A percentile compares a stretch with the other conserved stretches of the same genome.
Conservation (phyloP, 345 rosid genomes). For the Lagerstroemia speciosa region DNA sequence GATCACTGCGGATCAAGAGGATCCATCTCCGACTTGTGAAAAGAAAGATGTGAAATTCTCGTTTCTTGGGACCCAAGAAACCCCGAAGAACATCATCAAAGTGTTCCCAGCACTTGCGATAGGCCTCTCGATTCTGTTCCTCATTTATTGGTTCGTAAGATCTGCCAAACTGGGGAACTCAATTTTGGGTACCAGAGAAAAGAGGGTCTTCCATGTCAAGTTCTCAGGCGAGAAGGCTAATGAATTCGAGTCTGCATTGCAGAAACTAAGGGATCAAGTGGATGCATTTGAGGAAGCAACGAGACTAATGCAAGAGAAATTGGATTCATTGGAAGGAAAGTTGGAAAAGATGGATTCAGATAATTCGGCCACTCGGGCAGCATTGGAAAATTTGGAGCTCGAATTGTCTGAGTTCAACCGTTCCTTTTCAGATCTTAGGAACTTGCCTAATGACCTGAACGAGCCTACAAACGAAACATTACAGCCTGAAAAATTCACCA, state of each 20-base stretch:
- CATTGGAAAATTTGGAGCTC: neutral
- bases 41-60: neutral
- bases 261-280: constrained; percentile 3
- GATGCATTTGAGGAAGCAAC: constrained; percentile 2
- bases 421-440: neutral
- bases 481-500: neutral
- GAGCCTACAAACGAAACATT: neutral
- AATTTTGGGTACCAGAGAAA: neutral
- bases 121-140: neutral
- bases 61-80: neutral
- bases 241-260: neutral
- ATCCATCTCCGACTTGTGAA: neutral
- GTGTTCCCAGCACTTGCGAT: neutral
- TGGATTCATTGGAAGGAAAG: neutral
- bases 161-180: neutral
- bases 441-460: neutral
- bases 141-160: neutral
- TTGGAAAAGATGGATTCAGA: neutral
- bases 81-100: neutral
- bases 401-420: neutral
- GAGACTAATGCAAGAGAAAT: neutral
- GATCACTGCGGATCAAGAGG: neutral
- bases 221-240: neutral
- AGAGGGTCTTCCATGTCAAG: neutral
- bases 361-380: neutral